A percentile compares a stretch with the other conserved stretches of the same genome.
phyloP scores from a whole-genome alignment of 2,329 filamentous ascomycete species.

The Passalora sequoiae region DNA sequence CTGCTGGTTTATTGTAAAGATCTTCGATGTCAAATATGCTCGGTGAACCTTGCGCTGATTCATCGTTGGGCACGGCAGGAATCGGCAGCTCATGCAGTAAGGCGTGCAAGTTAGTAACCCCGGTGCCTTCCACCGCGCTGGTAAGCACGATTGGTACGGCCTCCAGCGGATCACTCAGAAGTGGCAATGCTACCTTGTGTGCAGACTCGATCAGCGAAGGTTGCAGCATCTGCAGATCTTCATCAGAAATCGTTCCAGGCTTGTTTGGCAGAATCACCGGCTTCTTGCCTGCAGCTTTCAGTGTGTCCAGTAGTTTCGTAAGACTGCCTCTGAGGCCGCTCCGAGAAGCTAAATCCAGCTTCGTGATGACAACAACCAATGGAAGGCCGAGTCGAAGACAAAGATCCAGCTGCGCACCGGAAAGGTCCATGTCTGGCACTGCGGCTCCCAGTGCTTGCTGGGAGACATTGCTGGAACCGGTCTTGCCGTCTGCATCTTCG shows the following conservation, averaged over 20 bases:
- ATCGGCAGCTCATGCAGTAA: conserved; percentile 72
- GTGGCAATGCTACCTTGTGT: conserved; percentile 49
- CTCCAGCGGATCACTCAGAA: conserved; percentile 43
- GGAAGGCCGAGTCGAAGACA: conserved; percentile 76
- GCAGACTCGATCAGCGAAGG: conserved; percentile 55
- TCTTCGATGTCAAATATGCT: conserved; percentile 84
- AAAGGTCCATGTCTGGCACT: conserved; percentile 62
- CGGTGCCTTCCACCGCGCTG: conserved; percentile 77
- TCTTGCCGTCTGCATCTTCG: conserved; percentile 43
- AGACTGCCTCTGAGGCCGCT: conserved; percentile 64
- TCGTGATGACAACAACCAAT: conserved; percentile 79
- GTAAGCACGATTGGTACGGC: conserved; percentile 81
- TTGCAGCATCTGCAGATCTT: conserved; percentile 55
- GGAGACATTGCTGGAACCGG: conserved; percentile 46
- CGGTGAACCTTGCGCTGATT: conserved; percentile 22
- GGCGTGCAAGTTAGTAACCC: conserved; percentile 76
- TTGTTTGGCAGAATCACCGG: conserved; percentile 60
- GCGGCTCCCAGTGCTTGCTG: conserved; percentile 50
- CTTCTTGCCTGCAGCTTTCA: conserved; percentile 69
- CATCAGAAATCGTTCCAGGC: conserved; percentile 27
- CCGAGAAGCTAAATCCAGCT: conserved; percentile 79
- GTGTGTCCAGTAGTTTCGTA: conserved; percentile 64
- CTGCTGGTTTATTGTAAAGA: conserved; percentile 62
- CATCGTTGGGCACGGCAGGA: conserved; percentile 29
- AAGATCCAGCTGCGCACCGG: conserved; percentile 74